Evolutionary conservation across 371 early-diverging fungal genomes (phyloP).

Genomic region (Haplosporangium sp.): DNA sequence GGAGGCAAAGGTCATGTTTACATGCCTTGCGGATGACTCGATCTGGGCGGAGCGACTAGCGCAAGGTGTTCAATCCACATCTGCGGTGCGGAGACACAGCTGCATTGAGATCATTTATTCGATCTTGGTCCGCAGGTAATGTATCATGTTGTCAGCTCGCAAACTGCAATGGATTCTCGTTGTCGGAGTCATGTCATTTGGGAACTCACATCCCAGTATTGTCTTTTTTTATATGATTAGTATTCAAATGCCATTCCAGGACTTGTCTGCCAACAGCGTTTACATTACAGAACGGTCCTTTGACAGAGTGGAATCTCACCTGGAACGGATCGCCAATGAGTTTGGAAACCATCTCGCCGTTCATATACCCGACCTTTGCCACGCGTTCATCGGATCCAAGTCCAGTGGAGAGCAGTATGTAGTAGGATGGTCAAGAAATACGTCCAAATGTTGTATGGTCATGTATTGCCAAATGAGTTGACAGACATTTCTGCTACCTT

Average conservation of each 20-base stretch:
- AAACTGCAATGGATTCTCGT: not conserved
- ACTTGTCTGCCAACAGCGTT: slow-evolving; percentile 42
- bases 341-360: slow-evolving; percentile 31
- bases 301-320: slow-evolving; percentile 40
- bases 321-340: slow-evolving; percentile 33
- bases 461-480: not conserved
- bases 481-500: not conserved
- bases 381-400: slow-evolving; percentile 32
- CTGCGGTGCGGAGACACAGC: slow-evolving; percentile 19
- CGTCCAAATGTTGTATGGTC: no score
- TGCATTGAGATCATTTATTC: slow-evolving; percentile 54
- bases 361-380: slow-evolving; percentile 42
- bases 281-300: slow-evolving; percentile 28
- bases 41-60: slow-evolving; percentile 50
- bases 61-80: slow-evolving; percentile 27
- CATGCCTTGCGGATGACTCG: slow-evolving; percentile 42
- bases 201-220: not conserved
- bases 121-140: slow-evolving; percentile 50
- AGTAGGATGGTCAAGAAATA: no score
- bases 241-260: slow-evolving; percentile 52
- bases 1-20: slow-evolving; percentile 38
- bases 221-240: slow-evolving; percentile 7
- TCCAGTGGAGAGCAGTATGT: slow-evolving; percentile 32
- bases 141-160: not conserved
- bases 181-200: not conserved